Evolutionary conservation across 305 asterid species (phyloP), one percentile per base, ranked within the genome.

Genomic region (Salvia sclarea): DNA sequence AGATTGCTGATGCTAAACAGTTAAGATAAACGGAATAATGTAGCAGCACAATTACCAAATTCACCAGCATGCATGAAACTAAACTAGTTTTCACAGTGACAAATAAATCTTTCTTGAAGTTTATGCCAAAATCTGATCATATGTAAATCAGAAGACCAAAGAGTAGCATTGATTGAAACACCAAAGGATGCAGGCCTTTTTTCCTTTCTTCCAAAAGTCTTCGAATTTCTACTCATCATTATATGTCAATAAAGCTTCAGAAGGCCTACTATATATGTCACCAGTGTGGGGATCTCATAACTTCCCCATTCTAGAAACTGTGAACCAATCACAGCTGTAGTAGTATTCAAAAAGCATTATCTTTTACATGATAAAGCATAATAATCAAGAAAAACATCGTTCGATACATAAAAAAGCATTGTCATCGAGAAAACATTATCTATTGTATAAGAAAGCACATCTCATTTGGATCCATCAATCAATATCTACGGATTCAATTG

Each of bases 41-140:
- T 8, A 53, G 63, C 33, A 45, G 18, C 43, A 31, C 5, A 69
- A 58, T 52, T 47, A 69, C 48, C 50, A 45, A 57, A 49, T 58
- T 60, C 30, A 37, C 11, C 24, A 18, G 57, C 48, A 47, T 58
- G 74, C 25, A 68, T 18, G 55, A 8, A 33, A 33, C 38, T 33
- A 33, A 33, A 33, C 38, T 5, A 33, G 8, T 1, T 25, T 25
- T 4, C 2, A 25, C 4, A 25, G 31, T 4, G 31, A 25, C 48
- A 33, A 64, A 18, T 18, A 18, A 47, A 25, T 25, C 16, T 45
- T 44, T 45, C 52, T 45, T 45, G 22, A 45, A 45, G 22, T 45
- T 16, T 10, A 6, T 45, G 5, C 10, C 10, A 45, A 4, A 45
- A 45, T 16, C 1, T 45, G 1, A 45, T 6, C 21, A n/a, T n/a